Base-by-base conservation (phyloP, 75 land plant species). In the Isoetes taiwanensis region DNA sequence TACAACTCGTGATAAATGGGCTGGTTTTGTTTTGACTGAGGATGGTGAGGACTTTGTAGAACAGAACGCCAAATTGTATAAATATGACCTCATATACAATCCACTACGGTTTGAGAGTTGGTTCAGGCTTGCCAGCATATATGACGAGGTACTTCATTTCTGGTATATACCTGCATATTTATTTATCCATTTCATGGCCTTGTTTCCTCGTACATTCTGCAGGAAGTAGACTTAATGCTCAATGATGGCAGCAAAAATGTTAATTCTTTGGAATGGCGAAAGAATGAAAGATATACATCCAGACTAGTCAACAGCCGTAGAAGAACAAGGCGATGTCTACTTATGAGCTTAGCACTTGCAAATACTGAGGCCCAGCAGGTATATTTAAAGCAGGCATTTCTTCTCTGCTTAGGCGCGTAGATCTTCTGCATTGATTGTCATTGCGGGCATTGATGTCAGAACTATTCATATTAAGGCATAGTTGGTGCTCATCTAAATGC, bases 31-130 rank as follows among this genome's bases (percentile, higher is more conserved):
- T 42, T 79, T 88, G 1, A 81, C 89, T 12, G 88, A 79, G 52
- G 99, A 94, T 65, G 99, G 99, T 34, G 99, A 88, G 67, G 99
- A 88, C 27, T 94, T 94, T 72, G 81, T 94, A 32, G 77, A 83
- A 46, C 89, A 89, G 48, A 84, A 80, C 72, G 79, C 86, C 27
- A 84, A 81, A 28, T 74, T 88, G n/a, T 79, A 74, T 59, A 94
- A 94, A 61, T 94, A 81, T 72, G 99, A 94, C 54, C 71, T 94
- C 26, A 42, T 90, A 12, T 94, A 84, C 62, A 94, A 88, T 54
- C 79, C 85, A 46, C 35, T 72, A 60, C 96, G 75, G 10, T 84
- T 86, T 67, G 96, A 94, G 65, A 94, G 99, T 70, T 94, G 99
- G 99, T 75, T 81, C 60, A 70, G 72, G 21, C 96, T 94, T 74